A percentile compares a stretch with the other conserved stretches of the same genome.
These are phyloP conservation scores for Hypoxylon trugodes DNA, from an alignment of 495 filamentous ascomycete genomes.

Conservation along the genomic window DNA sequence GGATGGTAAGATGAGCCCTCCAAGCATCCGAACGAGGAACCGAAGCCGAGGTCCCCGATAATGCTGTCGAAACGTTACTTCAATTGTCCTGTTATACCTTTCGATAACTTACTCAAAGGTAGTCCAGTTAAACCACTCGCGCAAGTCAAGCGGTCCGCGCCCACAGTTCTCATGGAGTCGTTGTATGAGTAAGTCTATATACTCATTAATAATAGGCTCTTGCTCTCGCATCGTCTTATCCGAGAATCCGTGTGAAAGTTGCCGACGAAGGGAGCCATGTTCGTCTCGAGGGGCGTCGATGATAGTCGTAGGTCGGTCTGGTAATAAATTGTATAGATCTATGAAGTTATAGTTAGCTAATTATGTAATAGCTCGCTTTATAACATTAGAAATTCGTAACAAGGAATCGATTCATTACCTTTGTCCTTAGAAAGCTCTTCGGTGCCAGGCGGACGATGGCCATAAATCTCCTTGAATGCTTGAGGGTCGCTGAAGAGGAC, in stretches of 20 bases:
- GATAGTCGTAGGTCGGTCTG: conserved; percentile 42
- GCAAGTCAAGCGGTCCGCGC: conserved; percentile 53
- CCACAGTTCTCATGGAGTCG: conserved; percentile 50
- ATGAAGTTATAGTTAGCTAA: no score
- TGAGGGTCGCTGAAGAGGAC: conserved; percentile 57
- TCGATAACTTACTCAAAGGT: no score
- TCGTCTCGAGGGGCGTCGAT: conserved; percentile 48
- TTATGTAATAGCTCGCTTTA: no score
- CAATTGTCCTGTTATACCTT: no score
- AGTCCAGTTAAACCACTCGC: conserved; percentile 65
- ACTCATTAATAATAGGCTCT: conserved; percentile 53
- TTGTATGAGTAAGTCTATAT: conserved; percentile 57
- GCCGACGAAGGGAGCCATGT: conserved; percentile 54
- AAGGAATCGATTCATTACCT: no score
- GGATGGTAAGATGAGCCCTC: conserved; percentile 57
- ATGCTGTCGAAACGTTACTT: no score
- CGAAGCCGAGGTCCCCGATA: conserved; percentile 68
- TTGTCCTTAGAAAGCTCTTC: conserved; percentile 46
- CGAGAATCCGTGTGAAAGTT: conserved; percentile 63
- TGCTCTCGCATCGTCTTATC: conserved; percentile 58
- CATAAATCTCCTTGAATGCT: conserved; percentile 67
- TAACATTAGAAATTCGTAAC: no score
- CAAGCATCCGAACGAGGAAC: conserved; percentile 64
- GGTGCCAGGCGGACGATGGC: conserved; percentile 47
- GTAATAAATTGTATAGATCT: conserved; percentile 43